These are phyloP conservation scores for Dipteronia dyeriana DNA, from an alignment of 345 rosid genomes.

Conservation along the genomic window DNA sequence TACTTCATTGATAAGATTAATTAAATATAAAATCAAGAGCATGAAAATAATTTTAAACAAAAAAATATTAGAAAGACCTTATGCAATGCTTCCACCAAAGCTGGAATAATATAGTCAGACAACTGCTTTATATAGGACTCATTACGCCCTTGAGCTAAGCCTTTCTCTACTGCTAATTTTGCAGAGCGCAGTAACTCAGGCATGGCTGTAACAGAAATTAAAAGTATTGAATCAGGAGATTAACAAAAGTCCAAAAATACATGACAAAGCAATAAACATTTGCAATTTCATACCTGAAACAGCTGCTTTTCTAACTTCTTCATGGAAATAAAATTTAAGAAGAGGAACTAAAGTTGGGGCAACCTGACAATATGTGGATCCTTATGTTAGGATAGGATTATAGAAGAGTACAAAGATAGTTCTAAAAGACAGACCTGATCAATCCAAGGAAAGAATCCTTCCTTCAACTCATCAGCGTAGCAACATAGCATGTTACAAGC, in stretches of 20 bases:
- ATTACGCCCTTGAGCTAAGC: constrained; percentile 79
- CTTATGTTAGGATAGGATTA: constrained; percentile 11
- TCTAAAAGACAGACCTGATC: constrained; percentile 65
- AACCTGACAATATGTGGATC: constrained; percentile 53
- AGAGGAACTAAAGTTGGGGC: constrained; percentile 95
- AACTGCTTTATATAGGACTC: constrained; percentile 89
- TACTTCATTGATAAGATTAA: background rate
- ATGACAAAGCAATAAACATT: background rate
- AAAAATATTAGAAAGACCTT: constrained; percentile 53
- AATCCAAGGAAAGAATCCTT: constrained; percentile 99
- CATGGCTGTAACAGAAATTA: constrained; percentile 63
- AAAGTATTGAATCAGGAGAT: constrained; percentile 1
- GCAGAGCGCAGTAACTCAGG: constrained; percentile 96
- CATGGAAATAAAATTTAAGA: constrained; percentile 97
- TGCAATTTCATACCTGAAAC: constrained; percentile 77
- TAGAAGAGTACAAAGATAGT: constrained; percentile 7
- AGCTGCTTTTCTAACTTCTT: constrained; percentile 99
- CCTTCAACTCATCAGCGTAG: constrained; percentile 98
- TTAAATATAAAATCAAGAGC: background rate
- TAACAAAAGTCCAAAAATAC: background rate
- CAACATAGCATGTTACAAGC: constrained; percentile 99
- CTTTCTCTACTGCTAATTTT: constrained; percentile 94
- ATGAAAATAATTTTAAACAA: background rate
- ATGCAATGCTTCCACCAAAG: constrained; percentile 91
- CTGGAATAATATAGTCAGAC: constrained; percentile 91